A percentile compares a stretch with the other conserved stretches of the same genome.
Conservation (phyloP, 177 flowering plant genomes). For the Vitis hybrid region DNA sequence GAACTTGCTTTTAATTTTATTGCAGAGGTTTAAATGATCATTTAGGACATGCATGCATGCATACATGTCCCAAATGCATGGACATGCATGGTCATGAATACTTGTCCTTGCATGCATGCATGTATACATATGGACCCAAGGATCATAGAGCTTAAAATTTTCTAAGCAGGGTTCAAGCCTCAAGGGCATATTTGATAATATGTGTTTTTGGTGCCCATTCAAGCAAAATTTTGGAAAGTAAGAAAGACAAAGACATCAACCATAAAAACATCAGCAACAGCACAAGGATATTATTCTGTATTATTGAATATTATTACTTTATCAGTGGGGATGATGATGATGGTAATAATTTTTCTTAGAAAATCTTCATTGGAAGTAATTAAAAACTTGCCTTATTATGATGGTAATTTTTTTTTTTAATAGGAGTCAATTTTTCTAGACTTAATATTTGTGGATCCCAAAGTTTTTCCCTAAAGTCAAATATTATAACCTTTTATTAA, state of each 20-base stretch:
- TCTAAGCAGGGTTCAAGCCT: not conserved
- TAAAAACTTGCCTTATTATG: too few species aligned
- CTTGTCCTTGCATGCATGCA: conserved; percentile 11
- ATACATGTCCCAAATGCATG: not conserved
- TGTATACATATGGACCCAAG: not conserved
- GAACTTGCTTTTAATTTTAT: not conserved
- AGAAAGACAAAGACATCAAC: conserved; percentile 1
- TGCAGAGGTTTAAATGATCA: not conserved
- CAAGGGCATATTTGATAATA: conserved; percentile 4
- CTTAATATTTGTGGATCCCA: too few species aligned
- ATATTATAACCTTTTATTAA: too few species aligned
- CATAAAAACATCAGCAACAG: not conserved
- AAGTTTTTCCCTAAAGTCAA: too few species aligned
- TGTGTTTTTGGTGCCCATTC: not conserved
- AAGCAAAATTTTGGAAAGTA: conserved; percentile 3
- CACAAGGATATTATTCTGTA: conserved; percentile 1
- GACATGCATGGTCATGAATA: not conserved
- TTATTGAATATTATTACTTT: conserved; percentile 8
- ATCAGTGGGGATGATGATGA: conserved; percentile 3
- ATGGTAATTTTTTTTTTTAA: too few species aligned
- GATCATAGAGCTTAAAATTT: not conserved
- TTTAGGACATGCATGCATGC: not conserved
- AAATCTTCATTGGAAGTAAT: not conserved
- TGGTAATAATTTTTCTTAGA: conserved; percentile 2
- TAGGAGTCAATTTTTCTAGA: too few species aligned